Evolutionary conservation across 2,329 filamentous ascomycete genomes (phyloP).

Genomic region (Chaetomium sp.): DNA sequence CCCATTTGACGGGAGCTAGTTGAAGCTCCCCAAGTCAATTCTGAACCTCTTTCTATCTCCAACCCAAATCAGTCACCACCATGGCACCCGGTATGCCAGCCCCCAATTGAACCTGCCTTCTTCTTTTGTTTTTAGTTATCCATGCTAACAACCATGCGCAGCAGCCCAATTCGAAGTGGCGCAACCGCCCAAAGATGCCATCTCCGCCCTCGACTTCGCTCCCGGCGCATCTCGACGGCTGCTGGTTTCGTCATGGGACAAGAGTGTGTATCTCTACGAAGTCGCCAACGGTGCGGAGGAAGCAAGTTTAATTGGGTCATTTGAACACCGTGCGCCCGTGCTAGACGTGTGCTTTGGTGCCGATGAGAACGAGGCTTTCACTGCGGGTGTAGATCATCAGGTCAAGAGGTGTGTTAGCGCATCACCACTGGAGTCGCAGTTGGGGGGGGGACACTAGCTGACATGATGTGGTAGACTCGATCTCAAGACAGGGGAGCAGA

Average conservation of each 20-base stretch:
- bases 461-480: slow-evolving; percentile 45
- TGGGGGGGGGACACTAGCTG: background rate
- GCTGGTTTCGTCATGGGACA: slow-evolving; percentile 93
- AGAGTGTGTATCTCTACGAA: slow-evolving; percentile 84
- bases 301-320: slow-evolving; percentile 63
- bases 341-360: slow-evolving; percentile 87
- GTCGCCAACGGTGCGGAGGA: slow-evolving; percentile 52
- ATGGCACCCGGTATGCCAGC: slow-evolving; percentile 38
- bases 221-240: slow-evolving; percentile 67
- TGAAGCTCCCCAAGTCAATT: slow-evolving; percentile 9
- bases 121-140: too few relatives aligned
- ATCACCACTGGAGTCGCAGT: background rate
- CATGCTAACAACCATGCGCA: slow-evolving; percentile 24
- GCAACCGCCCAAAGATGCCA: slow-evolving; percentile 76
- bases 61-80: slow-evolving; percentile 8
- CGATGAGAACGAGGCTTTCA: slow-evolving; percentile 77
- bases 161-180: slow-evolving; percentile 75
- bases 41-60: background rate
- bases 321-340: slow-evolving; percentile 77
- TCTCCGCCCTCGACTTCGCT: slow-evolving; percentile 82
- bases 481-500: slow-evolving; percentile 64
- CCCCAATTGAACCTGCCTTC: too few relatives aligned
- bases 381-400: slow-evolving; percentile 77
- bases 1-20: background rate
- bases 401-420: slow-evolving; percentile 61